Evolutionary conservation across 163 green algal species (phyloP).

Genomic region (Coccomyxa subellipsoidea): DNA sequence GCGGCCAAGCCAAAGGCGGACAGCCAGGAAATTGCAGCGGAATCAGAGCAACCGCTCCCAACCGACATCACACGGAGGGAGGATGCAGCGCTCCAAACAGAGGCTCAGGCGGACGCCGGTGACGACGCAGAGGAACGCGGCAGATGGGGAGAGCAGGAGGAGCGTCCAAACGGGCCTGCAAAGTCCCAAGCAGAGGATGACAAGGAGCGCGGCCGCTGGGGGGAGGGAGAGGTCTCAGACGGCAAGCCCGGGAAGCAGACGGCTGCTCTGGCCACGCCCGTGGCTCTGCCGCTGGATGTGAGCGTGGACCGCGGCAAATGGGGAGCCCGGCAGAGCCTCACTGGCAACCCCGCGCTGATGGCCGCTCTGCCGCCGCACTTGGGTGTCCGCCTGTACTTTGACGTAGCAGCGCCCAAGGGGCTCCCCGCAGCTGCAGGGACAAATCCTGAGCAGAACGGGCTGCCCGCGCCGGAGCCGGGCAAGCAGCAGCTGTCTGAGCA

Average conservation of each 20-base stretch:
- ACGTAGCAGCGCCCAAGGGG: background rate
- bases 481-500: no score
- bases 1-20: background rate
- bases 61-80: background rate
- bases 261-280: background rate
- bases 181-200: background rate
- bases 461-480: background rate
- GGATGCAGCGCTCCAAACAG: no score
- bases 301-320: background rate
- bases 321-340: background rate
- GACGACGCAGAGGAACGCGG: background rate
- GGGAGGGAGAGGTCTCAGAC: background rate
- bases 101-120: background rate
- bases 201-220: background rate
- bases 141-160: background rate
- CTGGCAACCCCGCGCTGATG: background rate
- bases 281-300: background rate
- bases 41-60: background rate
- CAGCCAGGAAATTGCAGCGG: background rate
- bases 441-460: background rate
- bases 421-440: background rate
- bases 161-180: background rate
- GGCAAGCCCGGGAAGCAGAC: background rate
- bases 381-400: background rate
- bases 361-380: background rate